phyloP scores from a whole-genome alignment of 257 asterid genomes.

The Capsicum rhomboideum region DNA sequence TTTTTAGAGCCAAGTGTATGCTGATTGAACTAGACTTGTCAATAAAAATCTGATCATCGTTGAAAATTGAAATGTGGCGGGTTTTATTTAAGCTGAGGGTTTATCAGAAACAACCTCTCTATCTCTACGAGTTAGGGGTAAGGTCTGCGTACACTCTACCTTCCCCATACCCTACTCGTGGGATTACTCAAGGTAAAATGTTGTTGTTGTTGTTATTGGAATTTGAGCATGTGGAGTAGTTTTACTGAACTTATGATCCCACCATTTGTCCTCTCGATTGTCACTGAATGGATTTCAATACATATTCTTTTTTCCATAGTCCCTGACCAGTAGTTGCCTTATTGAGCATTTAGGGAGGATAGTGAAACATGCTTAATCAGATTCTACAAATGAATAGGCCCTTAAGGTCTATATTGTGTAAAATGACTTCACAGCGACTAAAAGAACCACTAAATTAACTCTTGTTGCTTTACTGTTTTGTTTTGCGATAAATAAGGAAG shows the following conservation, averaged over 20 bases:
- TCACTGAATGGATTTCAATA: background rate
- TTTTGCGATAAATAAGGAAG: background rate
- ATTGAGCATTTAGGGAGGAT: background rate
- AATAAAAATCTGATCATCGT: background rate
- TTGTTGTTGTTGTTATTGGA: no score
- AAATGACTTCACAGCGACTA: background rate
- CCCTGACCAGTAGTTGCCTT: background rate
- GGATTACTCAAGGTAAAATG: no score
- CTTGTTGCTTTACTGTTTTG: background rate
- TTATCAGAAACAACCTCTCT: no score
- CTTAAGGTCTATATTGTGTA: background rate
- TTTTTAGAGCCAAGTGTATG: background rate
- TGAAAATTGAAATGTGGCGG: background rate
- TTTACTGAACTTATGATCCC: background rate
- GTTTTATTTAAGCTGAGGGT: no score
- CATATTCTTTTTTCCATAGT: background rate
- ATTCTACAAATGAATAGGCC: background rate
- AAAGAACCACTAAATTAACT: background rate
- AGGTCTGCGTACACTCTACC: no score
- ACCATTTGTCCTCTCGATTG: background rate
- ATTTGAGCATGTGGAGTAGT: background rate
- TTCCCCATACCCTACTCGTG: no score
- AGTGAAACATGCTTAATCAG: background rate
- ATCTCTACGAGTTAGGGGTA: no score
- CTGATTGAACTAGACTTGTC: background rate